phyloP scores from a whole-genome alignment of 257 asterid species.

The Scutellaria minor region DNA sequence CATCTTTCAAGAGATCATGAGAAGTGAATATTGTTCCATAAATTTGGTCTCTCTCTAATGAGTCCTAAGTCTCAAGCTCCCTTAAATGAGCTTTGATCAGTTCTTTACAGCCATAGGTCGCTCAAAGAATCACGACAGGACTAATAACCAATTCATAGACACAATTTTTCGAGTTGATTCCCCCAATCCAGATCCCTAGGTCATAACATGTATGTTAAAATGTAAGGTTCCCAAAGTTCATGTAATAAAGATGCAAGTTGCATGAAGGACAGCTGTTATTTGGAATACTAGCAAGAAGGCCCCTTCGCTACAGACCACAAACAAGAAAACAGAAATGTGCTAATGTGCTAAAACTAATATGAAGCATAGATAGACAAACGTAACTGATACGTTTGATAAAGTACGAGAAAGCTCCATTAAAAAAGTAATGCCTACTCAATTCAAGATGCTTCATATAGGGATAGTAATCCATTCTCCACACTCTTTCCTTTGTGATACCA shows the following conservation, averaged over 20 bases:
- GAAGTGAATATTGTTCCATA: too few species aligned
- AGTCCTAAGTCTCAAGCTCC: too few species aligned
- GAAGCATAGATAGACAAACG: background rate
- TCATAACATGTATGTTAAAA: background rate
- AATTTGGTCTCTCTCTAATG: too few species aligned
- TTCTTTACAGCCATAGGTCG: too few species aligned
- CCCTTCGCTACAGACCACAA: background rate
- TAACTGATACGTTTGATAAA: background rate
- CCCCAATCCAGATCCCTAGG: too few species aligned
- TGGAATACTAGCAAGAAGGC: constrained; percentile 1
- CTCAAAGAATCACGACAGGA: too few species aligned
- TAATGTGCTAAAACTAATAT: background rate
- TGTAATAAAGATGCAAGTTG: background rate
- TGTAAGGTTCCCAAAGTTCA: background rate
- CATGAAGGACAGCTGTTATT: background rate
- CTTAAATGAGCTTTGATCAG: too few species aligned
- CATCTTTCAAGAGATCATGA: too few species aligned
- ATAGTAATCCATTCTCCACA: background rate
- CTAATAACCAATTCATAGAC: too few species aligned
- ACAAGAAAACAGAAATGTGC: background rate
- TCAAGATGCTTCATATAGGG: constrained; percentile 12
- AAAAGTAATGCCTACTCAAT: background rate
- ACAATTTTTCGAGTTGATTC: too few species aligned
- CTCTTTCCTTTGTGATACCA: constrained; percentile 42
- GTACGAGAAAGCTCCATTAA: background rate